A percentile compares a stretch with the other conserved stretches of the same genome.
phyloP scores from a whole-genome alignment of 2,329 filamentous ascomycete genomes.

The Aspergillus pseudonomiae region DNA sequence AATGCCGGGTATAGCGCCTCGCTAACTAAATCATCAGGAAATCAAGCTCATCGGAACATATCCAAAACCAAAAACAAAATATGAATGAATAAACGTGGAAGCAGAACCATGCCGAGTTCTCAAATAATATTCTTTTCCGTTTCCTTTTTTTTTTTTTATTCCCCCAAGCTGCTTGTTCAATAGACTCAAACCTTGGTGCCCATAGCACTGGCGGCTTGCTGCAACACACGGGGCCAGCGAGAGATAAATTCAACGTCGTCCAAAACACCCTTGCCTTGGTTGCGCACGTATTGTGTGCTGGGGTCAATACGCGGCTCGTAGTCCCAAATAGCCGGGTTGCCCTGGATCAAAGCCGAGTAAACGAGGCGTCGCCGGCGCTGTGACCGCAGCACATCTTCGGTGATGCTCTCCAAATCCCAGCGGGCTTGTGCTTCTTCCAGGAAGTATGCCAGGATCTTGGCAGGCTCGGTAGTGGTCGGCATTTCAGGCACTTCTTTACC shows the following conservation, averaged over 20 bases:
- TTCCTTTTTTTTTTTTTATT: not conserved
- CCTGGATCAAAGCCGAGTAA: slow-evolving; percentile 77
- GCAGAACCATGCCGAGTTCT: not conserved
- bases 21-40: slow-evolving; percentile 29
- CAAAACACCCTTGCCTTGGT: slow-evolving; percentile 45
- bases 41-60: not conserved
- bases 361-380: slow-evolving; percentile 79
- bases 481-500: slow-evolving; percentile 36
- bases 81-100: not conserved
- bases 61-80: not conserved
- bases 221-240: slow-evolving; percentile 44
- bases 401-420: slow-evolving; percentile 83
- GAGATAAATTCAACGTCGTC: slow-evolving; percentile 47
- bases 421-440: slow-evolving; percentile 70
- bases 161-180: not conserved
- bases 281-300: slow-evolving; percentile 73
- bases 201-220: slow-evolving; percentile 33
- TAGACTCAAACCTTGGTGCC: slow-evolving; percentile 13
- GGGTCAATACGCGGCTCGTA: slow-evolving; percentile 65
- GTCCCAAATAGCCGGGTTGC: slow-evolving; percentile 81
- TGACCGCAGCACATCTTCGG: slow-evolving; percentile 70
- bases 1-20: slow-evolving; percentile 35
- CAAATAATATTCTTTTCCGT: not conserved
- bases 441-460: slow-evolving; percentile 64
- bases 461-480: slow-evolving; percentile 36